Evolutionary conservation across 805 yeast genomes (phyloP).

Genomic region (Yarrowia deformans): DNA sequence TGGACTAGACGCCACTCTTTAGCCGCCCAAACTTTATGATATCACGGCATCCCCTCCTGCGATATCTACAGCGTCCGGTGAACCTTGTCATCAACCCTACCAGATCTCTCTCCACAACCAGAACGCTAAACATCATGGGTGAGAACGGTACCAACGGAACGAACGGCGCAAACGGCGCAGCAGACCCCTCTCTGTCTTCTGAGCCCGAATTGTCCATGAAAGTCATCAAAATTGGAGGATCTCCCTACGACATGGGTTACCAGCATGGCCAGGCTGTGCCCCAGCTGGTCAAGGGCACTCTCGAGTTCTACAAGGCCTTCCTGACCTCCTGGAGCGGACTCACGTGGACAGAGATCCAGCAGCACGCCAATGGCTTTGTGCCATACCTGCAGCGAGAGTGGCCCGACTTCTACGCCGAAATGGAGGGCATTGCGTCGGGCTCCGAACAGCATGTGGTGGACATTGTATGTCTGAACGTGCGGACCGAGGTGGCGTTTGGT

Average conservation of each 20-base stretch:
- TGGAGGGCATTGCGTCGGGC: constrained; percentile 54
- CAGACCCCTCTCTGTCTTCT: background rate
- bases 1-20: background rate
- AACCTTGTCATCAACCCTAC: constrained; percentile 4
- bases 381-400: constrained; percentile 47
- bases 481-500: constrained; percentile 53
- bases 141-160: background rate
- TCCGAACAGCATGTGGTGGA: constrained; percentile 50
- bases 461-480: constrained; percentile 52
- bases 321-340: constrained; percentile 46
- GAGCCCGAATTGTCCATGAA: constrained; percentile 38
- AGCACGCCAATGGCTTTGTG: constrained; percentile 47
- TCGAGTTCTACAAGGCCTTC: constrained; percentile 48
- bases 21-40: constrained; percentile 12
- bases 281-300: constrained; percentile 47
- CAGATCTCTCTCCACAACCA: constrained; percentile 11
- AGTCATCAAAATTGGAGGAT: constrained; percentile 40
- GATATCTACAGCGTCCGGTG: background rate
- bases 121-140: constrained; percentile 15
- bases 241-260: constrained; percentile 48
- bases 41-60: background rate
- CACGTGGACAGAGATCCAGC: constrained; percentile 50
- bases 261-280: constrained; percentile 52
- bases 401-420: constrained; percentile 51
- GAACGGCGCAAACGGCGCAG: constrained; percentile 6